Evolutionary conservation across 164 flowering plant genomes (phyloP), one percentile per base, ranked within the genome.

Genomic region (Berberis vulgaris): DNA sequence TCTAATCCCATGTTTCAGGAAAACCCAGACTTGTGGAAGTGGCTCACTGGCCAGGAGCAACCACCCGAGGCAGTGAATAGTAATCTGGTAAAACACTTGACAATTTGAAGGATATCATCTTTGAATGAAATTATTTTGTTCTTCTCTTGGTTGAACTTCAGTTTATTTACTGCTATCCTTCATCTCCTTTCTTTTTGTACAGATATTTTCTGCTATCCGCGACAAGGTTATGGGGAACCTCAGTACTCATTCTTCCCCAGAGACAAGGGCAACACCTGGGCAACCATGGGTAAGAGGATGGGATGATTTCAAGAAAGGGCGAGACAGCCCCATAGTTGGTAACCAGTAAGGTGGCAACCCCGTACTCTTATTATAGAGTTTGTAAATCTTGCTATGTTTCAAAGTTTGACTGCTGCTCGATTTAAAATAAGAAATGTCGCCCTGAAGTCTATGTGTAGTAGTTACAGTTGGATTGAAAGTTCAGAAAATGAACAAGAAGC

Each of bases 21-120:
- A 73, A 93, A 85, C 78, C 98, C 98, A 0, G 97, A 88, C 72
- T 69, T 90, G 41, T 93, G 98, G 98, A 86, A 82, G 74, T 90
- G 98, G 96, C 77, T 93, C 59, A 81, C 84, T 46, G 76, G 82
- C 13, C 97, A 93, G 72, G 98, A 88, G 78, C 77, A 81, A 71
- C 89, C 98, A 42, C 97, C 98, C 0, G 94, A 88, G 71, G 76
- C 73, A 50, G 71, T 89, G 64, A 81, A 70, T 45, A 57, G 7
- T 45, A 92, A 92, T 73, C 96, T 88, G 12, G 98, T 92, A 64
- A 82, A 84, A 43, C 26, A 7, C 0, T 26, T 26, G 26, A 26
- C 26, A 26, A 26, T 26, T 26, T 26, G 26, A 26, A 26, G 26
- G 26, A 26, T 26, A 26, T 26, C 26, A 26, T 26, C 26, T 26